These are phyloP conservation scores for Huiozyma naganishii DNA, from an alignment of 805 yeast species.

Conservation along the genomic window DNA sequence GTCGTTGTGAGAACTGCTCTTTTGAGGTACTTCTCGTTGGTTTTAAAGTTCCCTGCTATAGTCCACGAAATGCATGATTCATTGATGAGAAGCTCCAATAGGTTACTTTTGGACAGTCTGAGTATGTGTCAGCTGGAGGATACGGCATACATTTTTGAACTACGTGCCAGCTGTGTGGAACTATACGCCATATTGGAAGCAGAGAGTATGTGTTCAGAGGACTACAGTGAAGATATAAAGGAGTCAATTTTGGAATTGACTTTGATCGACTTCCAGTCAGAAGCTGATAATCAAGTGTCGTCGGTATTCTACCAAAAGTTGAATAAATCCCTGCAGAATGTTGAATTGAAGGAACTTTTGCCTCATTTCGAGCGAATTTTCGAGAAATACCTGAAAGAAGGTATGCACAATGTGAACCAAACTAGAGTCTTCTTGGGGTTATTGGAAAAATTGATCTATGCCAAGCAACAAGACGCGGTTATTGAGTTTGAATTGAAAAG, in stretches of 20 bases:
- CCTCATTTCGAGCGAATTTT: conserved; percentile 31
- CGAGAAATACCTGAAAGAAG: conserved; percentile 6
- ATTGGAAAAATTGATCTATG: conserved; percentile 32
- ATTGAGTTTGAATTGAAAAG: conserved; percentile 47
- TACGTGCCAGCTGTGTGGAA: conserved; percentile 39
- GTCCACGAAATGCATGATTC: conserved; percentile 30
- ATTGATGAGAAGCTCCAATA: conserved; percentile 36
- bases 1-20: conserved; percentile 40
- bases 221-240: conserved; percentile 27
- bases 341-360: conserved; percentile 24
- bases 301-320: conserved; percentile 30
- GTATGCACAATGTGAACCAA: conserved; percentile 23
- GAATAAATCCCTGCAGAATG: conserved; percentile 24
- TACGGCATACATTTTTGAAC: conserved; percentile 28
- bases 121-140: conserved; percentile 28
- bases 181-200: conserved; percentile 28
- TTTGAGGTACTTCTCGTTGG: conserved; percentile 32
- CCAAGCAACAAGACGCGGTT: conserved; percentile 46
- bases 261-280: conserved; percentile 20
- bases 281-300: conserved; percentile 23
- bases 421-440: conserved; percentile 36
- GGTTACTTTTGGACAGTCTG: conserved; percentile 28
- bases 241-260: conserved; percentile 37
- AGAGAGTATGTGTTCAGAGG: conserved; percentile 27
- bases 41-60: conserved; percentile 20